Base-by-base conservation (phyloP, 768 basidiomycete genomes). In the Mrakia blollopis region DNA sequence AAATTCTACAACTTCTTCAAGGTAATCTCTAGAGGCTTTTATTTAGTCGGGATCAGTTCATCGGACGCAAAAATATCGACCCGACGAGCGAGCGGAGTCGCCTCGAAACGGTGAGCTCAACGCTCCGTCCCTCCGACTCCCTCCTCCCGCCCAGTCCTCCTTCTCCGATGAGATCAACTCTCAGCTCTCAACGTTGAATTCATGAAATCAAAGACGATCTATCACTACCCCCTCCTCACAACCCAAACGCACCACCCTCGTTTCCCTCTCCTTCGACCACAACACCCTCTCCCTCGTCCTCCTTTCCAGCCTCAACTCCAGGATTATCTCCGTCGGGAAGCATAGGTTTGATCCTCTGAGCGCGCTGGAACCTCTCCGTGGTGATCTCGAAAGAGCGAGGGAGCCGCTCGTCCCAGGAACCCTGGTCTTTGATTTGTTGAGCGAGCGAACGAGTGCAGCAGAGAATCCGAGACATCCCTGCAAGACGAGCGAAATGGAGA, bases 401-500 rank as follows among this genome's bases (percentile, higher is more conserved):
- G 23, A 82, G n/a, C 10, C 76, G 61, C 18, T 69, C 35, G 72
- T 82, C 80, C 81, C 81, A 82, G 30, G 75, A 47, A 28, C 76
- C 78, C 60, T 72, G 50, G 14, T 50, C 75, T 21, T 72, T 65
- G 47, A 82, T 76, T 30, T 76, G 72, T 10, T 75, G 77, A 10
- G 81, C 81, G 50, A 82, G 71, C 14, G 79, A 79, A 16, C 77
- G 78, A 2, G 80, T 80, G 25, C 72, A 72, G 62, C 72, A 60
- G 23, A 79, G 69, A 39, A 82, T 82, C 9, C 80, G 75, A 32
- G 80, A 80, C 81, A 82, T 82, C 1, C 81, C 81, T 67, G 60
- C 10, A 2, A 60, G 23, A 1, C 9, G 18, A 41, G 32, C 2
- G 50, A 6, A 52, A n/a, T 41, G 14, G 2, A 47, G 61, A 8